Evolutionary conservation across 1,284 basidiomycete genomes (phyloP).

Genomic region (Microbotryum intermedium): DNA sequence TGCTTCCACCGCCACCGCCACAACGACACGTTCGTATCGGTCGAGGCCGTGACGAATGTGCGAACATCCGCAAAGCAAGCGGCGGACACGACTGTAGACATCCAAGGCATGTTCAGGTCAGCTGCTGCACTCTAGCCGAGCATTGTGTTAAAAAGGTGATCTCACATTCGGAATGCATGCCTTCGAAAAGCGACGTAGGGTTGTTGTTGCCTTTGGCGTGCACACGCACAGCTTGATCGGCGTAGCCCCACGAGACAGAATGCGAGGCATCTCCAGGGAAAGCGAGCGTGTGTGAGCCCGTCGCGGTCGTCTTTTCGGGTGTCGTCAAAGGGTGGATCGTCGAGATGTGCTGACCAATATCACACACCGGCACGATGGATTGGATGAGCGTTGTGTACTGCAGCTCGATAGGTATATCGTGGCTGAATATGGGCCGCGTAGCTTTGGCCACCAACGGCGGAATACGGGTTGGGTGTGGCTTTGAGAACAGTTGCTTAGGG

Average conservation of each 20-base stretch:
- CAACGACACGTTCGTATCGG: slow-evolving; percentile 49
- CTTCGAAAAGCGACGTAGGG: slow-evolving; percentile 1
- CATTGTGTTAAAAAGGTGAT: background rate
- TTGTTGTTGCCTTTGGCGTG: background rate
- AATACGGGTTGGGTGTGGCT: slow-evolving; percentile 66
- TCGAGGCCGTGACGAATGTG: slow-evolving; percentile 6
- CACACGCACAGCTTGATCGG: slow-evolving; percentile 33
- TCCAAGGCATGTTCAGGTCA: background rate
- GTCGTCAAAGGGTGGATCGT: slow-evolving; percentile 45
- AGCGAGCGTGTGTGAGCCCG: slow-evolving; percentile 52
- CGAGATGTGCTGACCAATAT: slow-evolving; percentile 3
- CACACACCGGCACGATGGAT: slow-evolving; percentile 17
- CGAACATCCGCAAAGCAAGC: slow-evolving; percentile 6
- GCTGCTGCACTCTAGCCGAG: background rate
- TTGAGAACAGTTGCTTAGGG: slow-evolving; percentile 75
- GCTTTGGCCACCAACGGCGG: slow-evolving; percentile 36
- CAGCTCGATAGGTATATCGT: slow-evolving; percentile 9
- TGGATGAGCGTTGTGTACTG: slow-evolving; percentile 14
- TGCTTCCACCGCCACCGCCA: slow-evolving; percentile 52
- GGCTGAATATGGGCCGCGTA: slow-evolving; percentile 19
- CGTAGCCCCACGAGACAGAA: slow-evolving; percentile 57
- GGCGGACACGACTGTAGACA: background rate
- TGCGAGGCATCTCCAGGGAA: slow-evolving; percentile 50
- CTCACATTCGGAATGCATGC: background rate
- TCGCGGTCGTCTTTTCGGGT: slow-evolving; percentile 59